Evolutionary conservation across 2,329 filamentous ascomycete genomes (phyloP), one percentile per base, ranked within the genome.

Genomic region (Pseudogymnoascus sp.): DNA sequence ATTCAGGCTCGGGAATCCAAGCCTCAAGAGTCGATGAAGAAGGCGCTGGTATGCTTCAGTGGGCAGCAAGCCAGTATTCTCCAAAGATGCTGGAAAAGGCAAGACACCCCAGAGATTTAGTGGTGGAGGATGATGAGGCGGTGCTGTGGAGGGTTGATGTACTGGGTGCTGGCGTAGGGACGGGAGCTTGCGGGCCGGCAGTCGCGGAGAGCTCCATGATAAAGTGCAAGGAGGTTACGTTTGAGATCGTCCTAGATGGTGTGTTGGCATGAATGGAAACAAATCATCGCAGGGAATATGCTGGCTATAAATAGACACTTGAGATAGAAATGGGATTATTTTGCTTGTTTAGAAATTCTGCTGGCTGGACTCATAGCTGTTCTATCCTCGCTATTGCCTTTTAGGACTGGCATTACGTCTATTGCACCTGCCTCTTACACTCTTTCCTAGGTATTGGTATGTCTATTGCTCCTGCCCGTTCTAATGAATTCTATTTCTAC

Each of bases 61-160:
- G 82, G 47, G 47, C 47, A 35, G 47, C 79, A 0, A 78, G 78
- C 7, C 79, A 81, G 63, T 83, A 85, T 68, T 76, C 77, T 15
- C 75, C 78, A 24, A 69, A 73, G 36, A 80, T 78, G 58, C 72
- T 89, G 29, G 79, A 84, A 54, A 76, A 76, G 1, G 85, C 86
- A 2, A 78, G 74, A 44, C 87, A 90, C 70, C 86, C 87, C 0
- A 78, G 82, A 65, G 84, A 90, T 69, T 71, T 90, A 60, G 74
- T 74, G 2, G 77, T 77, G 63, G 76, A 74, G 70, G 75, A 81
- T 66, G 76, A 80, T 61, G 76, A 76, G 15, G 69, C 73, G 58
- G 72, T 78, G 47, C 66, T 79, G 41, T 65, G 78, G 60, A 71
- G 76, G 36, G 64, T 79, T 60, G 77, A 79, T 69, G 62, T 63